Evolutionary conservation across 2,329 filamentous ascomycete genomes (phyloP).

Genomic region (Colletotrichum nymphaeae): DNA sequence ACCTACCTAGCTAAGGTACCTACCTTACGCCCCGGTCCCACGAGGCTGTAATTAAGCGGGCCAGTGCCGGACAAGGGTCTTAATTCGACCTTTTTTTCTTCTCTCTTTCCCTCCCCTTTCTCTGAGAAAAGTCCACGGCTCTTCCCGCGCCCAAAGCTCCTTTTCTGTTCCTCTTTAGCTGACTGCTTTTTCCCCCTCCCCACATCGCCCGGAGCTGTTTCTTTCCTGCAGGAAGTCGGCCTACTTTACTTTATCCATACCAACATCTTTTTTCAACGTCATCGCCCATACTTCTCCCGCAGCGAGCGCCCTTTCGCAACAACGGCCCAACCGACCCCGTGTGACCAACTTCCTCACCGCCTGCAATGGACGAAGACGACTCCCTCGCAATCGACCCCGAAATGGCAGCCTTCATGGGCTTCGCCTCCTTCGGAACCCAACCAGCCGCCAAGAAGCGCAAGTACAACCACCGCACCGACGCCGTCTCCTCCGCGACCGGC

Average conservation of each 20-base stretch:
- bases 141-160: conserved; percentile 25
- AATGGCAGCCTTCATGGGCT: conserved; percentile 78
- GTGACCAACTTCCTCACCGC: not conserved
- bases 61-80: conserved; percentile 32
- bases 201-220: not conserved
- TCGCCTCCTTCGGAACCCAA: conserved; percentile 74
- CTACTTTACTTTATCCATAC: not conserved
- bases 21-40: not conserved
- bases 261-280: not conserved
- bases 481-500: conserved; percentile 52
- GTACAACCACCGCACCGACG: conserved; percentile 68
- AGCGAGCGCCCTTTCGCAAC: not conserved
- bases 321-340: too few relatives aligned
- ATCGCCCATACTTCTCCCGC: not conserved
- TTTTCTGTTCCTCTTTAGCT: not conserved
- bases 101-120: not conserved
- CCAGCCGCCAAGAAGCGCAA: conserved; percentile 72
- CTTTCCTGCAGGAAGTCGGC: not conserved
- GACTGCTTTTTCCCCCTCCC: not conserved
- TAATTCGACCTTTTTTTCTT: conserved; percentile 17
- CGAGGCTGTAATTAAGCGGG: conserved; percentile 23
- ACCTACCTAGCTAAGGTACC: too few relatives aligned
- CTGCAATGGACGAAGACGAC: conserved; percentile 37
- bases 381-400: conserved; percentile 41
- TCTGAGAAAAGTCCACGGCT: conserved; percentile 1